A percentile compares a stretch with the other conserved stretches of the same genome.
These are phyloP conservation scores for Pseudotulostoma volvatum DNA, from an alignment of 495 filamentous ascomycete genomes.

Conservation along the genomic window DNA sequence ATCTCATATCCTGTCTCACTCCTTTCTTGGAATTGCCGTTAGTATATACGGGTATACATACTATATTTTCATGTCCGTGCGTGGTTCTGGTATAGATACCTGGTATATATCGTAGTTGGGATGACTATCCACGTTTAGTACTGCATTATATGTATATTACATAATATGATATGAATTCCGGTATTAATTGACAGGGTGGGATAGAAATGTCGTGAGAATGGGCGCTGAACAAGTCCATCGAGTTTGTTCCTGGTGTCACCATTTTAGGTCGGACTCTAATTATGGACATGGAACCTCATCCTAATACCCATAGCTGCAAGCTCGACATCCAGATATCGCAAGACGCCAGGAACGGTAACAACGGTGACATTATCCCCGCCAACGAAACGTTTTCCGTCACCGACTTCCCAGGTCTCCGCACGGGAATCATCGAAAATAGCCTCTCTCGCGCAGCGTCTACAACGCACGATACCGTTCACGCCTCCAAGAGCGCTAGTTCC, in stretches of 20 bases:
- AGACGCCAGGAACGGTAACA: conserved; percentile 80
- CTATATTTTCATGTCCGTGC: too few relatives aligned
- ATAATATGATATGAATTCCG: too few relatives aligned
- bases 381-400: conserved; percentile 57
- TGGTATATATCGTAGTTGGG: too few relatives aligned
- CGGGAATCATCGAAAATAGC: conserved; percentile 44
- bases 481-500: conserved; percentile 16
- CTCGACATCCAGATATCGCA: conserved; percentile 89
- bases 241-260: background rate
- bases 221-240: too few relatives aligned
- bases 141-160: too few relatives aligned
- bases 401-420: conserved; percentile 82
- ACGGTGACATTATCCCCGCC: conserved; percentile 82
- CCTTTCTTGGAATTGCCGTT: too few relatives aligned
- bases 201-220: too few relatives aligned
- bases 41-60: too few relatives aligned
- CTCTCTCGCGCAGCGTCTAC: conserved; percentile 63
- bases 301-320: conserved; percentile 83
- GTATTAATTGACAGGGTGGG: too few relatives aligned
- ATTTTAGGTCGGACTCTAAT: conserved; percentile 9
- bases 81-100: too few relatives aligned
- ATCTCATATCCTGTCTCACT: too few relatives aligned
- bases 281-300: conserved; percentile 70
- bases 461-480: conserved; percentile 58
- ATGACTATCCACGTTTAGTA: too few relatives aligned